Base-by-base conservation (phyloP, 495 filamentous ascomycete species). In the Cetradonia linearis region DNA sequence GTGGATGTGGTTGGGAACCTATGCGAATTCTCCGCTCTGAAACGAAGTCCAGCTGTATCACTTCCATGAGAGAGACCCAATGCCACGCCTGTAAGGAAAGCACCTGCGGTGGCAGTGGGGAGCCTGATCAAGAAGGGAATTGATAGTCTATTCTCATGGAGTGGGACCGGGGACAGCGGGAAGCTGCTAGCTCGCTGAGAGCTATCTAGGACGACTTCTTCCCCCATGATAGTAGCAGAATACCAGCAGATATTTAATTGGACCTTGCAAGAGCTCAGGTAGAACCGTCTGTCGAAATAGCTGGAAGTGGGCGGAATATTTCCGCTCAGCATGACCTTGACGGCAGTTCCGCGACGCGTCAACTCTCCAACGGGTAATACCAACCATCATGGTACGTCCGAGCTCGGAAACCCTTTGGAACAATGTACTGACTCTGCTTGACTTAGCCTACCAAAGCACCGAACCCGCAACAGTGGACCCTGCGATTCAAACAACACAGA, bases 11-110 rank as follows among this genome's bases (percentile, higher is more conserved):
- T 83, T 25, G 93, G 93, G 49, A 94, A 82, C 65, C 91, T 84
- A 74, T 98, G 93, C 25, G 93, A 87, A 67, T 98, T 94, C 73
- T 98, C 87, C 57, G 93, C 93, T 55, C 92, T 86, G 72, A 96
- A 98, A 53, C 84, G 83, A 42, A 95, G 77, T 37, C 84, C 83
- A 18, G 88, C 82, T 64, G 75, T 82, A 69, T 82, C 82, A 69
- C 83, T 83, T 40, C 88, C 89, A 44, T 93, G 81, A 7, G 81
- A 77, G 6, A 83, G 71, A 40, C 93, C 93, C 37, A 97, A 75
- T 20, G 69, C 69, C 60, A 85, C 70, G 20, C 91, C 92, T 33
- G 83, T 73, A 20, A 80, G 44, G 67, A 88, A 85, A 16, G 83
- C 82, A 5, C 81, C 69, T 10, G 76, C 44, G 3, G 79, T 73